phyloP scores from a whole-genome alignment of 2,329 filamentous ascomycete genomes.

The Remersonia thermophila region DNA sequence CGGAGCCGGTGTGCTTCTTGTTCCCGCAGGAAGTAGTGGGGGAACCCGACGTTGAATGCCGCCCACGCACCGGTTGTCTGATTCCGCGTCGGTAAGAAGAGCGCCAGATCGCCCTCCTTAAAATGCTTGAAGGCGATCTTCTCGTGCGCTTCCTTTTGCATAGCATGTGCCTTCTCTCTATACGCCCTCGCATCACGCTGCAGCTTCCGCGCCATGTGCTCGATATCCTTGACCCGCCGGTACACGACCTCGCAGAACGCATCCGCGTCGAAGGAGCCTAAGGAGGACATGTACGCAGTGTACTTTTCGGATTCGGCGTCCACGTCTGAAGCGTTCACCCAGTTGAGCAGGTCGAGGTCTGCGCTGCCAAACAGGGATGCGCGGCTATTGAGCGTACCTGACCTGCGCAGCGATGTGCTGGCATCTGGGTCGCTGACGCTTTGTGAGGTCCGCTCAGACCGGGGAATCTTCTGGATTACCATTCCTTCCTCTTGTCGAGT shows the following conservation, averaged over 20 bases:
- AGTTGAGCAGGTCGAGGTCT: slow-evolving; percentile 66
- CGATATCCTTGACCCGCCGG: slow-evolving; percentile 84
- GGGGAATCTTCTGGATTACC: slow-evolving; percentile 59
- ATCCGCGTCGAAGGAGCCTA: slow-evolving; percentile 73
- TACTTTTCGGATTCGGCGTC: slow-evolving; percentile 63
- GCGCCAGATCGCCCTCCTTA: slow-evolving; percentile 86
- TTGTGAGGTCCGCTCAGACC: slow-evolving; percentile 44
- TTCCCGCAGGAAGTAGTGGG: slow-evolving; percentile 92
- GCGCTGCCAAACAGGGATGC: slow-evolving; percentile 45
- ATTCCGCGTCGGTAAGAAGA: slow-evolving; percentile 90
- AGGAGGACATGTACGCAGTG: slow-evolving; percentile 56
- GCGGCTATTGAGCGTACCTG: slow-evolving; percentile 39
- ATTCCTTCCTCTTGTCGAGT: slow-evolving; percentile 61
- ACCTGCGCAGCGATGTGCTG: slow-evolving; percentile 39
- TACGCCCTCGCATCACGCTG: slow-evolving; percentile 80
- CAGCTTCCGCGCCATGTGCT: slow-evolving; percentile 85
- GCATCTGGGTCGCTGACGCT: slow-evolving; percentile 45
- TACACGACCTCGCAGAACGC: slow-evolving; percentile 73
- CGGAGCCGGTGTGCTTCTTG: slow-evolving; percentile 77
- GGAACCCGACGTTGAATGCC: slow-evolving; percentile 94
- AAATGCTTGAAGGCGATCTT: slow-evolving; percentile 95
- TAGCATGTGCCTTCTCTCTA: slow-evolving; percentile 69
- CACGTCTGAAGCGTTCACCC: slow-evolving; percentile 59
- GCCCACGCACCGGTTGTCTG: slow-evolving; percentile 94
- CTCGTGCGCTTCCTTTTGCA: slow-evolving; percentile 78